Conservation (phyloP, 805 yeast genomes). For the Wickerhamiella australiensis region DNA sequence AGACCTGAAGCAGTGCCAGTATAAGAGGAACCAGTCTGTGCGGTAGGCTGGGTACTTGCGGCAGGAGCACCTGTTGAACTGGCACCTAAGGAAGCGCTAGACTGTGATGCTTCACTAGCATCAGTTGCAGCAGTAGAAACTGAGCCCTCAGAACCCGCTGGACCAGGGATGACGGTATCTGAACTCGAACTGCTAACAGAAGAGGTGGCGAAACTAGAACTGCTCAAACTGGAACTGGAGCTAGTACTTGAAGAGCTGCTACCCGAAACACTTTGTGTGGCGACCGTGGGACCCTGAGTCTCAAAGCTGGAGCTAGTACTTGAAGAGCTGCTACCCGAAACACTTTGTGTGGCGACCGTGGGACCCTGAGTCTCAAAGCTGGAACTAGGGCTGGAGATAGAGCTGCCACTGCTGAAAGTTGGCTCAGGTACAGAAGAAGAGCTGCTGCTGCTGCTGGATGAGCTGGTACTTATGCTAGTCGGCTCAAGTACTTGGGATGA, state of each 20-base stretch:
- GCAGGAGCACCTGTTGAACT: too few species aligned
- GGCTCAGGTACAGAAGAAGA: not conserved
- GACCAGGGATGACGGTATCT: not conserved
- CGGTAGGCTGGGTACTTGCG: too few species aligned
- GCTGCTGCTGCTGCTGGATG: not conserved
- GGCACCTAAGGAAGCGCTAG: too few species aligned
- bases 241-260: not conserved
- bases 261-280: not conserved
- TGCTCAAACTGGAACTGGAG: not conserved
- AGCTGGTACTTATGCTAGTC: too few species aligned
- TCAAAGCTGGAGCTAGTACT: not conserved
- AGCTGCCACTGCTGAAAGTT: not conserved
- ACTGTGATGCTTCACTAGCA: not conserved
- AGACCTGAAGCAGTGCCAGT: slow-evolving; percentile 14
- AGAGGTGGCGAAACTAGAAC: not conserved
- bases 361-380: not conserved
- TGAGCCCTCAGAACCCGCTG: not conserved
- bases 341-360: not conserved
- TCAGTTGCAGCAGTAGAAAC: not conserved
- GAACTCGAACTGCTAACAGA: not conserved
- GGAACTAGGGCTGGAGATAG: not conserved
- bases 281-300: not conserved
- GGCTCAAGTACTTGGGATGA: too few species aligned
- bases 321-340: too few species aligned
- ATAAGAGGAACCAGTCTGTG: slow-evolving; percentile 14